phyloP scores from a whole-genome alignment of 805 yeast genomes.

The Ogataea trehalophila region DNA sequence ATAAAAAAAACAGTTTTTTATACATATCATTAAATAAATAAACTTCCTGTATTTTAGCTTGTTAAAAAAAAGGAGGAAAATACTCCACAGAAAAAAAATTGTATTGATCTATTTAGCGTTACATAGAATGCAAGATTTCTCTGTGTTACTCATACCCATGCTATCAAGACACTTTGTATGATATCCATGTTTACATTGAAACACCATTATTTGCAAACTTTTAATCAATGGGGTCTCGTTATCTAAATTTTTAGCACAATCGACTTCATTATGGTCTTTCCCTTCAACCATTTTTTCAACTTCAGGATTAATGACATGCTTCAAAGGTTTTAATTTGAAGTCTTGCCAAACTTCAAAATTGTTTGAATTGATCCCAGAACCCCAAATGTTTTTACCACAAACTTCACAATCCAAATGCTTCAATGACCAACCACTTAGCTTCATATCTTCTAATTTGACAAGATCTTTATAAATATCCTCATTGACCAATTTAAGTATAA shows the following conservation, averaged over 20 bases:
- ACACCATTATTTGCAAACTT: conserved; percentile 40
- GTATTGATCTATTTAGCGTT: conserved; percentile 8
- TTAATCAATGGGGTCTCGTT: not conserved
- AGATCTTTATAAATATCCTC: conserved; percentile 48
- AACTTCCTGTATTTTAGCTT: not conserved
- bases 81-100: not conserved
- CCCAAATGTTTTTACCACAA: conserved; percentile 75
- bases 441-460: conserved; percentile 35
- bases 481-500: conserved; percentile 51
- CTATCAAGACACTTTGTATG: conserved; percentile 52
- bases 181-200: conserved; percentile 64
- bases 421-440: conserved; percentile 60
- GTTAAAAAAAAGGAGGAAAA: not conserved
- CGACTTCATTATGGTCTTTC: not conserved
- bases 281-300: not conserved
- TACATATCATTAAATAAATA: not conserved
- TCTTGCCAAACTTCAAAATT: conserved; percentile 58
- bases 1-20: not conserved
- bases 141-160: conserved; percentile 34
- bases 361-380: conserved; percentile 48
- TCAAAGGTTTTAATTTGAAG: conserved; percentile 10
- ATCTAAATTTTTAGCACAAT: not conserved
- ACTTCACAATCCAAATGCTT: conserved; percentile 58
- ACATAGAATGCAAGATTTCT: conserved; percentile 39
- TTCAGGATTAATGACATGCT: conserved; percentile 1